phyloP scores from a whole-genome alignment of 352 stramenopile genomes.

The Globisporangium spinosum region DNA sequence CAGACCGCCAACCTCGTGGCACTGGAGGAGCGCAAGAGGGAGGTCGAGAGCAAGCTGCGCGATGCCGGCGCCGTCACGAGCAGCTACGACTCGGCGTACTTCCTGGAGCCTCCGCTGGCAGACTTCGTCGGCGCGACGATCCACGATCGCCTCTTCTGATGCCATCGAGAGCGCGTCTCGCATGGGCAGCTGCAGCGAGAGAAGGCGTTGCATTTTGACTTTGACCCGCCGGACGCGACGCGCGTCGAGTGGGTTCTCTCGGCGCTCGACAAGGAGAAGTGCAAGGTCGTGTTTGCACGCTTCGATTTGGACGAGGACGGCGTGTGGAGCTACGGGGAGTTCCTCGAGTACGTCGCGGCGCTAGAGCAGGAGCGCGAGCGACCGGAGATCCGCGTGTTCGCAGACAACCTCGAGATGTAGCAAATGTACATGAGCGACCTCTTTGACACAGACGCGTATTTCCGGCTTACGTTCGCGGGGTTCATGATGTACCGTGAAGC shows the following conservation, averaged over 20 bases:
- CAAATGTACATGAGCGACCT: constrained; percentile 64
- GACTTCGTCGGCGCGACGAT: constrained; percentile 21
- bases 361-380: constrained; percentile 24
- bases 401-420: constrained; percentile 43
- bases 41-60: constrained; percentile 37
- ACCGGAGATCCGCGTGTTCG: constrained; percentile 31
- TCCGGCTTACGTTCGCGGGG: constrained; percentile 49
- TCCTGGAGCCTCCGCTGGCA: constrained; percentile 29
- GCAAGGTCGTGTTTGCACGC: constrained; percentile 37
- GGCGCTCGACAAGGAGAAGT: constrained; percentile 45
- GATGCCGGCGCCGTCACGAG: constrained; percentile 45
- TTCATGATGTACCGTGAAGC: constrained; percentile 55
- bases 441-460: constrained; percentile 34
- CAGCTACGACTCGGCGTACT: constrained; percentile 54
- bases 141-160: constrained; percentile 32
- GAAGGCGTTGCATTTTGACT: constrained; percentile 34
- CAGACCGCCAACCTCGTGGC: constrained; percentile 24
- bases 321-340: constrained; percentile 52
- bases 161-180: constrained; percentile 18
- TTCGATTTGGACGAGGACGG: constrained; percentile 60
- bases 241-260: constrained; percentile 37
- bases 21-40: constrained; percentile 33
- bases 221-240: constrained; percentile 37
- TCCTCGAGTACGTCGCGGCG: constrained; percentile 51
- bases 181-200: constrained; percentile 18